phyloP scores from a whole-genome alignment of 2,329 filamentous ascomycete genomes.

The Ilyonectria destructans region DNA sequence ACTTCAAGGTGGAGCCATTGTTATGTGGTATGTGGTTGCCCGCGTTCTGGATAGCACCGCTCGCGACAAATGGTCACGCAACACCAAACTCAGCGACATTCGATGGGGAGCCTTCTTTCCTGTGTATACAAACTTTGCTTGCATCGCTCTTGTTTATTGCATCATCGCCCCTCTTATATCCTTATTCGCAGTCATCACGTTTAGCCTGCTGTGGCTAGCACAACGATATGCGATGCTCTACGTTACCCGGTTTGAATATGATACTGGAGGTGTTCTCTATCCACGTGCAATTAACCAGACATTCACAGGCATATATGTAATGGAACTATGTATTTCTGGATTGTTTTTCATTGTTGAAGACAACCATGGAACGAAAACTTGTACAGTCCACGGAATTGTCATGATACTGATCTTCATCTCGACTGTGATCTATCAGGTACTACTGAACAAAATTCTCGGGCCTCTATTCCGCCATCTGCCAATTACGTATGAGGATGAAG shows the following conservation, averaged over 20 bases:
- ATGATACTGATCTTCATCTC: no score
- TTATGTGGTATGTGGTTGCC: constrained; percentile 87
- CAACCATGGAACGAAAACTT: constrained; percentile 67
- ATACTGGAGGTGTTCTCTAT: constrained; percentile 94
- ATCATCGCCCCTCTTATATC: constrained; percentile 92
- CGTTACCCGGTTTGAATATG: constrained; percentile 88
- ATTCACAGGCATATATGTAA: constrained; percentile 94
- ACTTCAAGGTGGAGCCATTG: constrained; percentile 84
- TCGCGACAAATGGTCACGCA: no score
- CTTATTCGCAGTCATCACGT: constrained; percentile 93
- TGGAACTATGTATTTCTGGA: constrained; percentile 91
- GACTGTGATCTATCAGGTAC: no score
- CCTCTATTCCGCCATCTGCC: no score
- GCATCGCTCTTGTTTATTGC: no score
- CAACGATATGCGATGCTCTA: constrained; percentile 97
- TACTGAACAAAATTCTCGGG: no score
- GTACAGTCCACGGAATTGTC: no score
- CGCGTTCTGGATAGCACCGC: no score
- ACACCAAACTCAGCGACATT: no score
- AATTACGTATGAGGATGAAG: no score
- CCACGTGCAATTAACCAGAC: constrained; percentile 95
- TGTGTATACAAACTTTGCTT: constrained; percentile 95
- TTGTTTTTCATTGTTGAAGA: constrained; percentile 86
- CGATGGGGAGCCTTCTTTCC: constrained; percentile 96
- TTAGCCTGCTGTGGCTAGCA: constrained; percentile 91